A percentile compares a stretch with the other conserved stretches of the same genome.
These are phyloP conservation scores for Ophiostoma ips DNA, from an alignment of 2,329 filamentous ascomycete species.

Conservation along the genomic window DNA sequence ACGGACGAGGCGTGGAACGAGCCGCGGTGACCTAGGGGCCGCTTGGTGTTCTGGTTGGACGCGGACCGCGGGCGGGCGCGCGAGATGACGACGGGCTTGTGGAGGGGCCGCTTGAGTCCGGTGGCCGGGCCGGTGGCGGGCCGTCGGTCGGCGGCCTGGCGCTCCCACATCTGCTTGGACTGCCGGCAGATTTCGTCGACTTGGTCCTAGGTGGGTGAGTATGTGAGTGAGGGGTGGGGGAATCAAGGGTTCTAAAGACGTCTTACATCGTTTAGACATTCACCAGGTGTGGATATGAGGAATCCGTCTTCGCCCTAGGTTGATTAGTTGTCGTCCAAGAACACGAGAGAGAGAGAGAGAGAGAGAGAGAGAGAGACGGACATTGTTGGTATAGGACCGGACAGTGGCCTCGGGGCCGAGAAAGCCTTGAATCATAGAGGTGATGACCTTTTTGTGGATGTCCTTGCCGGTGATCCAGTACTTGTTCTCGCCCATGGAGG, in stretches of 20 bases:
- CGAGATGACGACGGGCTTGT: conserved; percentile 39
- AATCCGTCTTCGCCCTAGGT: conserved; percentile 45
- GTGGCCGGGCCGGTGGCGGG: background rate
- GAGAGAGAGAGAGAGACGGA: conserved; percentile 16
- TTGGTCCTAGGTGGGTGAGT: conserved; percentile 35
- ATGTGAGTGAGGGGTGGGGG: too few relatives aligned
- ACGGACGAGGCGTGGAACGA: conserved; percentile 18
- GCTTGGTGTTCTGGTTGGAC: conserved; percentile 3
- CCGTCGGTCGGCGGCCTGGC: conserved; percentile 34
- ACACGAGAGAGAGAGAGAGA: too few relatives aligned
- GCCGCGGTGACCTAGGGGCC: conserved; percentile 8
- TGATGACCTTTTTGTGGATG: conserved; percentile 48
- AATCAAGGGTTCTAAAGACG: too few relatives aligned
- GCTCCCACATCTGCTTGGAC: conserved; percentile 44
- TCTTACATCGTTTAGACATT: conserved; percentile 45
- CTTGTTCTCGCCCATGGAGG: conserved; percentile 33
- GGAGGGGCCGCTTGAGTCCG: conserved; percentile 39
- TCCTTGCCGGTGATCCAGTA: conserved; percentile 48
- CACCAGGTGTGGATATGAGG: conserved; percentile 43
- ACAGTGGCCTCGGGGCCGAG: conserved; percentile 45
- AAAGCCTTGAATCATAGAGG: conserved; percentile 42
- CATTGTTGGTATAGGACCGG: conserved; percentile 41
- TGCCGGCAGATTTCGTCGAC: conserved; percentile 49
- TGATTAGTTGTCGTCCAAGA: background rate
- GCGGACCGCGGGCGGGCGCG: conserved; percentile 19